Conservation (phyloP, 331 rosid species). For the Rosa hybrid region DNA sequence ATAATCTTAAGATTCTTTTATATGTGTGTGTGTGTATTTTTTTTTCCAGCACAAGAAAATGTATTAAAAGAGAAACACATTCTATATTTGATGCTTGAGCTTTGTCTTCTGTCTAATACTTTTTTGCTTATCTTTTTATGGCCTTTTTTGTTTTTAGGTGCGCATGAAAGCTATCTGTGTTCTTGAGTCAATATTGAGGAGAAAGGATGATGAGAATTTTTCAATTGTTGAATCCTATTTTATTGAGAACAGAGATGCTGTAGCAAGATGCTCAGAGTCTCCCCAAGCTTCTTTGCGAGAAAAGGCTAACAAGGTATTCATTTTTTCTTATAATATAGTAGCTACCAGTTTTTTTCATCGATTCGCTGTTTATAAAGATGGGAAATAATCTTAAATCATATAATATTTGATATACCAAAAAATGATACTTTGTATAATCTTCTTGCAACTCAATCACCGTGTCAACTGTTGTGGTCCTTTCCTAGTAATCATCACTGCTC, state of each 20-base stretch:
- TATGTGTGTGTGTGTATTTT: neutral
- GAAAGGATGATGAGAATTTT: constrained; percentile 68
- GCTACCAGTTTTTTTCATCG: neutral
- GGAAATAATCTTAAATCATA: neutral
- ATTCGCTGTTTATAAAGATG: neutral
- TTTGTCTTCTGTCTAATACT: neutral
- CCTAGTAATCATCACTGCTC: neutral
- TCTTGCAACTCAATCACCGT: neutral
- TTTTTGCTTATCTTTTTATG: neutral
- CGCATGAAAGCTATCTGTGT: constrained; percentile 98
- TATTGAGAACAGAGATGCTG: constrained; percentile 64
- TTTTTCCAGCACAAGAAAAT: neutral
- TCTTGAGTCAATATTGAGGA: constrained; percentile 87
- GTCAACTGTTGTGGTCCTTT: neutral
- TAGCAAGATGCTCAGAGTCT: constrained; percentile 84
- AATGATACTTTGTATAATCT: neutral
- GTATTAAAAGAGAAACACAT: neutral
- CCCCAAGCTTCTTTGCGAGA: constrained; percentile 96
- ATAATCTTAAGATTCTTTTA: neutral
- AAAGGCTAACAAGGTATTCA: constrained; percentile 78
- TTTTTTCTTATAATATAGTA: neutral
- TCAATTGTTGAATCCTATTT: constrained; percentile 66
- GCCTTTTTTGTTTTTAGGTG: constrained; percentile 52
- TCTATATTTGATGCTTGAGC: neutral
- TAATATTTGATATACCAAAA: neutral